Base-by-base conservation (phyloP, 2,329 filamentous ascomycete species). In the Aureobasidium subglaciale region DNA sequence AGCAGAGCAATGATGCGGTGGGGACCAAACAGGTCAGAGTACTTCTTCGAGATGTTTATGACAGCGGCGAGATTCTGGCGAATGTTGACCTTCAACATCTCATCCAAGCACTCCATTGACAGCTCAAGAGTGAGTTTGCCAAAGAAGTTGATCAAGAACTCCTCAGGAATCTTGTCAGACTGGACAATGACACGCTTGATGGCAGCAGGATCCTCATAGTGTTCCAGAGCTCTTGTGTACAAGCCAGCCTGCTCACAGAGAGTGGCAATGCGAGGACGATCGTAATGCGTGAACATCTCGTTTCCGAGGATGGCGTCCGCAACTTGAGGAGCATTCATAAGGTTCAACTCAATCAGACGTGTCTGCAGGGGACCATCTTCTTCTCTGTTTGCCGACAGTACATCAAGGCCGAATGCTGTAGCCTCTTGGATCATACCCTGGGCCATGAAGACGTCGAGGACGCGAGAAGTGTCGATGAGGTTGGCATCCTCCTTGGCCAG, bases 371-470 rank as follows among this genome's bases (percentile, higher is more conserved):
- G 85, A 35, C 85, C 92, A 68, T 99, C 91, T 71, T 99, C 93
- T 0, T 90, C 90, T 65, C 86, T 87, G 75, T 99, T 96, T 63
- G 93, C 90, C 71, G 96, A 93, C 30, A 99, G 81, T 2, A 91
- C 92, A 73, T 99, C 93, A 24, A 99, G 82, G 50, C 99, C 76
- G 81, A 99, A 99, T n/a, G 92, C 91, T 2, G 95, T 99, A 7
- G 92, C 92, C 72, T 96, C 90, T 70, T 97, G 95, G 48, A 97
- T 83, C 90, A 97, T 93, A 66, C 90, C 91, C 72, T 99, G 93
- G 9, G 91, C 91, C 73, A 96, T 87, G 85, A 99, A 99, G 58
- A 99, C 90, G 70, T 99, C 93, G 46, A 96, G 90, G 22, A 96
- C 91, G 43, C 92, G 89, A 68, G 96, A 90, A 56, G 97, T 83